Evolutionary conservation across 1,284 basidiomycete species (phyloP).

Genomic region (Singerocomus inundabilis): DNA sequence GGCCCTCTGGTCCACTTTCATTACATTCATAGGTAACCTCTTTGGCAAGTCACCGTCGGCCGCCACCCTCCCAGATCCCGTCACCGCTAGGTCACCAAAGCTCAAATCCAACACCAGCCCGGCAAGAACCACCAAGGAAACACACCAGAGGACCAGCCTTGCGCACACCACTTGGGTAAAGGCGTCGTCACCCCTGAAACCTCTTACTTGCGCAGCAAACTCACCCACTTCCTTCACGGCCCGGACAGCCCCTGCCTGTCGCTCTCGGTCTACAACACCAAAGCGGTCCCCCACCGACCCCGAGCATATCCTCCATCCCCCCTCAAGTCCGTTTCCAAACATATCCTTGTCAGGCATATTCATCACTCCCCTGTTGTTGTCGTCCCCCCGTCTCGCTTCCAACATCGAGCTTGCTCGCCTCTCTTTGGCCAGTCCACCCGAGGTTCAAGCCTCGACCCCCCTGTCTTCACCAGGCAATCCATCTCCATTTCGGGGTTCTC

Average conservation of each 20-base stretch:
- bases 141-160: constrained; percentile 1
- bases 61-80: constrained; percentile 15
- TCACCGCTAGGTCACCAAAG: constrained; percentile 10
- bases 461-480: constrained; percentile 6
- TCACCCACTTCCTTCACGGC: constrained; percentile 8
- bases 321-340: constrained; percentile 17
- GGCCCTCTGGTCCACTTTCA: constrained; percentile 17
- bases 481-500: constrained; percentile 4
- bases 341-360: constrained; percentile 25
- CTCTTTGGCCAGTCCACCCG: constrained; percentile 2
- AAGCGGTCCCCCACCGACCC: neutral
- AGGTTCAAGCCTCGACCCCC: neutral
- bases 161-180: neutral
- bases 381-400: constrained; percentile 1
- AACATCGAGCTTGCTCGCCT: constrained; percentile 7
- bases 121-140: constrained; percentile 1
- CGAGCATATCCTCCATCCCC: constrained; percentile 10
- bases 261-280: constrained; percentile 7
- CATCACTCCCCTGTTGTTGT: constrained; percentile 3
- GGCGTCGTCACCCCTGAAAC: constrained; percentile 16
- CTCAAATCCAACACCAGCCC: neutral
- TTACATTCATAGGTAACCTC: constrained; percentile 9
- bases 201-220: neutral
- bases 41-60: constrained; percentile 13
- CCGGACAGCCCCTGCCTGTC: constrained; percentile 3